Conservation (phyloP, 2,329 filamentous ascomycete species). For the Claviceps arundinis region DNA sequence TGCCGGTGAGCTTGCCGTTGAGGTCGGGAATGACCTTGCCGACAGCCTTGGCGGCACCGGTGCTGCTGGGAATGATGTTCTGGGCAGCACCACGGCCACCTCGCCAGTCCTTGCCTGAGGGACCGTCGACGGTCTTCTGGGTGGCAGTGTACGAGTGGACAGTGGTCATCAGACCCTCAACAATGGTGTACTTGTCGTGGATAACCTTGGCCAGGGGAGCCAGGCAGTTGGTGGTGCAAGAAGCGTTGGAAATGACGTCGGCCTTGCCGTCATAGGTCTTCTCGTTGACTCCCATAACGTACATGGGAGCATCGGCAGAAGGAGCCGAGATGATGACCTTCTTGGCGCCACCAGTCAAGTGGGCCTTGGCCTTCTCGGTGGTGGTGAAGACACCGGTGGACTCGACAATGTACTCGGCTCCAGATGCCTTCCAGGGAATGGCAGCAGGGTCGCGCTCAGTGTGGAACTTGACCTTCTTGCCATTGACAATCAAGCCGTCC, state of each 20-base stretch:
- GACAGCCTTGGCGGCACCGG: conserved; percentile 98
- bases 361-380: conserved; percentile 84
- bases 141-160: conserved; percentile 99
- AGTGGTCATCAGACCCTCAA: conserved; percentile 99
- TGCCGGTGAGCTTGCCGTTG: conserved; percentile 99
- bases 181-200: conserved; percentile 93
- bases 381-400: conserved; percentile 99
- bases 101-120: conserved; percentile 97
- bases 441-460: conserved; percentile 74
- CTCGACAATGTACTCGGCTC: conserved; percentile 90
- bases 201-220: conserved; percentile 98
- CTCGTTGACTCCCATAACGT: conserved; percentile 99
- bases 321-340: conserved; percentile 91
- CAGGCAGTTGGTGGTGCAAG: conserved; percentile 99
- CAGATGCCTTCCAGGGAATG: conserved; percentile 83
- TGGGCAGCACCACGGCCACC: conserved; percentile 96
- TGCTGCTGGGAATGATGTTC: conserved; percentile 99
- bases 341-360: conserved; percentile 95
- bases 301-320: conserved; percentile 96
- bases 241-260: conserved; percentile 96
- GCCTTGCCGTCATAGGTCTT: conserved; percentile 81
- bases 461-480: conserved; percentile 94
- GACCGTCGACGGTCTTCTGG: conserved; percentile 98
- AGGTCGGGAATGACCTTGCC: conserved; percentile 97
- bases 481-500: conserved; percentile 73